Percentiles rank a stretch among this genome's conserved stretches.
These are phyloP conservation scores for Zygotorulaspora mrakii DNA, from an alignment of 1,139 yeast genomes.

Conservation along the genomic window DNA sequence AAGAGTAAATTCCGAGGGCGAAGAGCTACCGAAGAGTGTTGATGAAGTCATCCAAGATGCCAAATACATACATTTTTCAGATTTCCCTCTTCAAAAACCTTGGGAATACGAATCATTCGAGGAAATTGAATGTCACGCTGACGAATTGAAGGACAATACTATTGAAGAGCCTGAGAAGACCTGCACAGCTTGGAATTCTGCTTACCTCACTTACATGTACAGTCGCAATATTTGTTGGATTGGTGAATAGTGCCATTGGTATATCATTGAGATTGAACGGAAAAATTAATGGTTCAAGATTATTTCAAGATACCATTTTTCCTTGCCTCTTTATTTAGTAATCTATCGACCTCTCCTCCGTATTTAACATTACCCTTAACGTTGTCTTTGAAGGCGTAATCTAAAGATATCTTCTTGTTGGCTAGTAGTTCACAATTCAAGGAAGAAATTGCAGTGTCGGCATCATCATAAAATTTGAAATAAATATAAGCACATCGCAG, in stretches of 20 bases:
- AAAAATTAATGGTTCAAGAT: no score
- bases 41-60: conserved; percentile 17
- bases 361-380: conserved; percentile 54
- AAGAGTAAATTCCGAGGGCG: conserved; percentile 19
- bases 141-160: conserved; percentile 10
- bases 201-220: conserved; percentile 19
- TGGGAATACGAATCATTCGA: conserved; percentile 29
- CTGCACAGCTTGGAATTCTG: conserved; percentile 22
- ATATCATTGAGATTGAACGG: no score
- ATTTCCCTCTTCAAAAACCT: conserved; percentile 33
- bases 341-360: conserved; percentile 77
- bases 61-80: conserved; percentile 36
- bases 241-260: no score
- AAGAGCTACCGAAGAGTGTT: conserved; percentile 13
- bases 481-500: conserved; percentile 58
- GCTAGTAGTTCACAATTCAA: conserved; percentile 68
- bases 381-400: conserved; percentile 71
- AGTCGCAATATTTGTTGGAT: conserved; percentile 17
- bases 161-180: conserved; percentile 9
- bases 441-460: conserved; percentile 68
- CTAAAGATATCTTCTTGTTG: conserved; percentile 58
- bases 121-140: conserved; percentile 24
- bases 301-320: conserved; percentile 32
- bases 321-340: conserved; percentile 65
- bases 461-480: conserved; percentile 59